These are phyloP conservation scores for Petasospora fabianii DNA, from an alignment of 1,139 yeast genomes.

Conservation along the genomic window DNA sequence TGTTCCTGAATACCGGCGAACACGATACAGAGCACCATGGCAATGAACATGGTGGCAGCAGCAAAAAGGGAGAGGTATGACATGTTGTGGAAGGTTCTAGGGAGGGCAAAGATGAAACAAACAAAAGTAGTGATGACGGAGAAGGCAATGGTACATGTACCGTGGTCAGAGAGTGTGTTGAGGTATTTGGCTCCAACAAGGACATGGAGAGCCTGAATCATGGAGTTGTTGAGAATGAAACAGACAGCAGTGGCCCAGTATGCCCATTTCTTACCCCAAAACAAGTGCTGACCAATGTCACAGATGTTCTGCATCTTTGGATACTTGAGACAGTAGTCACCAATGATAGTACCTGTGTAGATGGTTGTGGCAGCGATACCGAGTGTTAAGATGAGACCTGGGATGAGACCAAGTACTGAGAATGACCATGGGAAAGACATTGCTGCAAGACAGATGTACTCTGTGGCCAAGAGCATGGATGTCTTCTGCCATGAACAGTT, in stretches of 20 bases:
- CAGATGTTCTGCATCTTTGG: conserved; percentile 51
- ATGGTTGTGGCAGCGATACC: conserved; percentile 47
- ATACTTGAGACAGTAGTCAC: conserved; percentile 51
- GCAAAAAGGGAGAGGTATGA: conserved; percentile 47
- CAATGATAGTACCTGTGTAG: conserved; percentile 51
- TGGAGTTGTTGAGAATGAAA: conserved; percentile 49
- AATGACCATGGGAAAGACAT: conserved; percentile 65
- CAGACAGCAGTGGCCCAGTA: conserved; percentile 57
- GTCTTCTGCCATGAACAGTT: conserved; percentile 57
- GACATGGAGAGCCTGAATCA: conserved; percentile 57
- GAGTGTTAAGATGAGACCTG: conserved; percentile 52
- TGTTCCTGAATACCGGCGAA: conserved; percentile 53
- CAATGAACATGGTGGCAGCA: conserved; percentile 53
- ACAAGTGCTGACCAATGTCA: conserved; percentile 55
- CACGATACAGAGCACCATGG: conserved; percentile 48
- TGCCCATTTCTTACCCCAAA: conserved; percentile 48
- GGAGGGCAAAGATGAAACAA: conserved; percentile 48
- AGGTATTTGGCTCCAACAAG: conserved; percentile 55
- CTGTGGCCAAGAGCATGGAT: conserved; percentile 54
- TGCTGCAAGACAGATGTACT: conserved; percentile 58
- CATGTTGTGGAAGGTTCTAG: conserved; percentile 52
- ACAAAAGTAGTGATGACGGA: conserved; percentile 44
- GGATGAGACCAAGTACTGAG: conserved; percentile 54
- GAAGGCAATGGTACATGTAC: conserved; percentile 48
- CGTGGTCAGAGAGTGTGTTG: conserved; percentile 49